phyloP scores from a whole-genome alignment of 129 eudicot species.

The Escallonia rubra region DNA sequence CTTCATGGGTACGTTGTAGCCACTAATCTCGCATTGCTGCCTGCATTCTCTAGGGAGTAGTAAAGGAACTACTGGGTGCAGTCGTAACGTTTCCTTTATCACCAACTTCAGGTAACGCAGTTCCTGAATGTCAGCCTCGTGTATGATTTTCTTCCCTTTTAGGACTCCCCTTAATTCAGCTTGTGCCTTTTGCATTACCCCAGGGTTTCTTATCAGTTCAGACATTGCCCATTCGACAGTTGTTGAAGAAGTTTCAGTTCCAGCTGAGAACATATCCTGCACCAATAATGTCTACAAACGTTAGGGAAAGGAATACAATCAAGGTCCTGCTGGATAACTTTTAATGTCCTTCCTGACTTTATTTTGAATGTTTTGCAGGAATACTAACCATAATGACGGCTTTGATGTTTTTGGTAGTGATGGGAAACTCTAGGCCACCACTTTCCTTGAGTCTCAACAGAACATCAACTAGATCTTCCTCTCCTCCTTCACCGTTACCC shows the following conservation, averaged over 20 bases:
- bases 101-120: constrained; percentile 26
- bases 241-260: constrained; percentile 26
- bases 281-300: too few species aligned
- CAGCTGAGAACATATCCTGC: constrained; percentile 23
- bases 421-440: too few species aligned
- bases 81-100: constrained; percentile 23
- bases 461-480: too few species aligned
- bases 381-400: too few species aligned
- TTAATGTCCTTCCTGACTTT: too few species aligned
- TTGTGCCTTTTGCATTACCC: constrained; percentile 11
- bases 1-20: constrained; percentile 17
- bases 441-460: too few species aligned
- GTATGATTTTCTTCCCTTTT: constrained; percentile 3
- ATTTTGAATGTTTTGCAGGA: too few species aligned
- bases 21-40: constrained; percentile 17
- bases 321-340: too few species aligned
- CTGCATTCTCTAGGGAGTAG: constrained; percentile 23
- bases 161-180: constrained; percentile 10
- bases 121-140: constrained; percentile 18
- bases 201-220: constrained; percentile 22
- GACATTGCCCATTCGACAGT: constrained; percentile 21
- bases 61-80: constrained; percentile 29
- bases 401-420: too few species aligned
- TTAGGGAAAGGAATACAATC: too few species aligned
- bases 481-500: too few species aligned